Conservation (phyloP, 306 rosid genomes). For the Ammopiptanthus mongolicus region DNA sequence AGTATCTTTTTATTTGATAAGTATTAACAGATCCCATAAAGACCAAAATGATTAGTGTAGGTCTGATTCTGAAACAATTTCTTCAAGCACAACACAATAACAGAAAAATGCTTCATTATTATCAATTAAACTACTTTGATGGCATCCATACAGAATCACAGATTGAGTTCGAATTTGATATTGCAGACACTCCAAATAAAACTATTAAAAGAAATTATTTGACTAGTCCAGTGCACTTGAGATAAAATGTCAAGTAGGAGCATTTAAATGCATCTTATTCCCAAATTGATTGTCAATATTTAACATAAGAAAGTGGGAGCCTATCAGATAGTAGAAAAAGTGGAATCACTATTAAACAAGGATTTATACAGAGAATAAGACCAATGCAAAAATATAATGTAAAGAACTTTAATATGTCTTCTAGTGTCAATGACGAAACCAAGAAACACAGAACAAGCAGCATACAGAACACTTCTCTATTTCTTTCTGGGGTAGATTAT, state of each 20-base stretch:
- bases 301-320: not conserved
- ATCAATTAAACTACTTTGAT: not conserved
- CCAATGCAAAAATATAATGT: not conserved
- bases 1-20: not conserved
- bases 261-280: not conserved
- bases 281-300: not conserved
- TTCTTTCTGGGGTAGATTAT: not conserved
- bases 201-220: not conserved
- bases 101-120: not conserved
- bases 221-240: not conserved
- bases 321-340: not conserved
- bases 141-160: not conserved
- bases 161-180: not conserved
- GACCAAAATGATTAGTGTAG: not conserved
- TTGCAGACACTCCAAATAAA: not conserved
- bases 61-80: not conserved
- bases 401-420: not conserved
- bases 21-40: not conserved
- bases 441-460: not conserved
- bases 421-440: not conserved
- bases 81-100: not conserved
- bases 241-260: not conserved
- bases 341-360: not conserved
- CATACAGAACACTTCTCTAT: not conserved
- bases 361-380: not conserved